Evolutionary conservation across 805 yeast species (phyloP), one percentile per base, ranked within the genome.

Genomic region (Hanseniaspora valbyensis): DNA sequence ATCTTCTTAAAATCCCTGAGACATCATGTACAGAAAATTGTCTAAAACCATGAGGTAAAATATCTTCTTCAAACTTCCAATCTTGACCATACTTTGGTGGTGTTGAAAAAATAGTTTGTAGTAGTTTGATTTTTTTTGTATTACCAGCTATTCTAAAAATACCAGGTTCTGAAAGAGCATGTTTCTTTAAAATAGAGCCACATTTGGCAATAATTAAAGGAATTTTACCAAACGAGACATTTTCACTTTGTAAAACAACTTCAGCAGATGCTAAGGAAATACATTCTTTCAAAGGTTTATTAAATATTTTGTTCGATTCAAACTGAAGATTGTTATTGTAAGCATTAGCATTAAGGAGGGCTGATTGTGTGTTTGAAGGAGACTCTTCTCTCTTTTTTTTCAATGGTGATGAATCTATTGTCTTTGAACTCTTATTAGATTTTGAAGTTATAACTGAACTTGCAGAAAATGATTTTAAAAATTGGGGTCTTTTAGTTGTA

Each of bases 121-220:
- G 71, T 56, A 86, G 89, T 58, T 86, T 84, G 33, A 92, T 81
- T 50, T 98, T 74, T 60, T 87, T 83, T 28, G 86, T 80, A 14
- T 95, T 82, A 2, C 98, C 98, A 0, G 94, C 92, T 1, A 92
- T 83, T 53, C 98, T 72, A 63, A 92, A 92, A 3, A 92, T 85
- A 5, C 99, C 98, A 63, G 90, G 92, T 0, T 83, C 81, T 29
- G 77, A 76, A 29, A 87, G 69, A 2, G 83, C 95, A 55, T 85
- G 78, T 42, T 77, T 76, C 60, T 92, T 90, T 53, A 92, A 67
- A 60, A 68, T 89, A 0, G 84, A 80, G 0, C 97, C 96, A 67
- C 98, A 90, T 57, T 87, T 83, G 14, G 96, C 97, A n/a, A 92
- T 94, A 13, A 92, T 83, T 16, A 87, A 75, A 0, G 99, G 99